Evolutionary conservation across 495 filamentous ascomycete species (phyloP).

Genomic region (Chaetomidium leptoderma): DNA sequence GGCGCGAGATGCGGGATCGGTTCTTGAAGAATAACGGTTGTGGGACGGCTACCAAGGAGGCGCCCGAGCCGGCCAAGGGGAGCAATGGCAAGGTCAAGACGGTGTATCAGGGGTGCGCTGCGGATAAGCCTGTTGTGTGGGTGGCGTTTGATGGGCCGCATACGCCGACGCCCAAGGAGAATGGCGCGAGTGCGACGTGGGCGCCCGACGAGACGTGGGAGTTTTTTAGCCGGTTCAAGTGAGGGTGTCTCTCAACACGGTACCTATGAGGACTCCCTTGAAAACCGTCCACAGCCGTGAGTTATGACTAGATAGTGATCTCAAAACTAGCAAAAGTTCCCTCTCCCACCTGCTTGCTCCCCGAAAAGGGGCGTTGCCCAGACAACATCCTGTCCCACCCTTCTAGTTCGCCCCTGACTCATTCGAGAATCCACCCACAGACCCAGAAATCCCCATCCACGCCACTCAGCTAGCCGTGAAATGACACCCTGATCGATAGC

Average conservation of each 20-base stretch:
- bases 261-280: too few relatives aligned
- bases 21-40: constrained; percentile 43
- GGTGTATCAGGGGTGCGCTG: constrained; percentile 26
- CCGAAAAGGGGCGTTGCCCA: too few relatives aligned
- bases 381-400: too few relatives aligned
- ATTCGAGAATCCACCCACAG: too few relatives aligned
- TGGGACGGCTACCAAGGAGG: neutral
- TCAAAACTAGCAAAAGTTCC: too few relatives aligned
- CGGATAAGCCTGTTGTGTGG: constrained; percentile 31
- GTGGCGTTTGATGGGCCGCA: constrained; percentile 27
- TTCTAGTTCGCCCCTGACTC: too few relatives aligned
- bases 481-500: too few relatives aligned
- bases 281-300: too few relatives aligned
- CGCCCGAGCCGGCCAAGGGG: constrained; percentile 9
- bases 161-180: constrained; percentile 22
- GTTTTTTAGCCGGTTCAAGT: constrained; percentile 20
- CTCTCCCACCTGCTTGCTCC: too few relatives aligned
- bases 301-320: too few relatives aligned
- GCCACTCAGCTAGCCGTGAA: neutral
- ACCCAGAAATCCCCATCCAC: too few relatives aligned
- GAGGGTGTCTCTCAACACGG: too few relatives aligned
- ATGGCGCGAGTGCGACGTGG: constrained; percentile 23
- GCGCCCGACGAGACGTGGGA: constrained; percentile 26
- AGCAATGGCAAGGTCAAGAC: constrained; percentile 21
- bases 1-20: constrained; percentile 35